phyloP scores from a whole-genome alignment of 805 yeast genomes.

The Wickerhamomyces sydowiorum region DNA sequence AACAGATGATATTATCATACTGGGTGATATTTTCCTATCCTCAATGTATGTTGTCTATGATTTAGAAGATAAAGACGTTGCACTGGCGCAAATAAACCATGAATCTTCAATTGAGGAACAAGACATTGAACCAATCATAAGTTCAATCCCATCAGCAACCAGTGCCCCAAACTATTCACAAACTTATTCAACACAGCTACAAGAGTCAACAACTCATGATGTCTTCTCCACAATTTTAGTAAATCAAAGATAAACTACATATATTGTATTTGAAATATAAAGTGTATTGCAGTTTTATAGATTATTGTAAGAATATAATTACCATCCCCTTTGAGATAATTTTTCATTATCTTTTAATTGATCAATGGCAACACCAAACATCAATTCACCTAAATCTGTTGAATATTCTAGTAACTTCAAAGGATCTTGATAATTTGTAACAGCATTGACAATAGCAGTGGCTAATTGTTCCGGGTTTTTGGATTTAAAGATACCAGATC shows the following conservation, averaged over 20 bases:
- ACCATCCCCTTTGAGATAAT: conserved; percentile 51
- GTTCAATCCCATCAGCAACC: background rate
- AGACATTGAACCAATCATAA: background rate
- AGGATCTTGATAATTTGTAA: conserved; percentile 63
- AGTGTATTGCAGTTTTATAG: background rate
- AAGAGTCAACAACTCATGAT: background rate
- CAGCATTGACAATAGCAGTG: conserved; percentile 73
- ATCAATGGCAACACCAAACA: conserved; percentile 65
- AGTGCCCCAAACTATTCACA: background rate
- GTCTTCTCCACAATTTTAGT: background rate
- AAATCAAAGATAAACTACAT: background rate
- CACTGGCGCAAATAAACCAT: conserved; percentile 43
- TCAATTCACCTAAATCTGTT: conserved; percentile 66
- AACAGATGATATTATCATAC: conserved; percentile 30
- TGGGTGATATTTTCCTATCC: conserved; percentile 65
- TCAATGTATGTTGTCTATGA: conserved; percentile 65
- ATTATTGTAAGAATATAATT: conserved; percentile 1
- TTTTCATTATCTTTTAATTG: conserved; percentile 40
- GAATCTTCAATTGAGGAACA: background rate
- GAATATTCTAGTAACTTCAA: conserved; percentile 55
- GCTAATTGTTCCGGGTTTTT: conserved; percentile 70
- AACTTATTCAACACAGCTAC: background rate
- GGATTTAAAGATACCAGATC: conserved; percentile 75
- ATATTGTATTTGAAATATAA: background rate
- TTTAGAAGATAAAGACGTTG: conserved; percentile 48